Conservation (phyloP, 148 eudicot genomes). For the Talinum fruticosum region DNA sequence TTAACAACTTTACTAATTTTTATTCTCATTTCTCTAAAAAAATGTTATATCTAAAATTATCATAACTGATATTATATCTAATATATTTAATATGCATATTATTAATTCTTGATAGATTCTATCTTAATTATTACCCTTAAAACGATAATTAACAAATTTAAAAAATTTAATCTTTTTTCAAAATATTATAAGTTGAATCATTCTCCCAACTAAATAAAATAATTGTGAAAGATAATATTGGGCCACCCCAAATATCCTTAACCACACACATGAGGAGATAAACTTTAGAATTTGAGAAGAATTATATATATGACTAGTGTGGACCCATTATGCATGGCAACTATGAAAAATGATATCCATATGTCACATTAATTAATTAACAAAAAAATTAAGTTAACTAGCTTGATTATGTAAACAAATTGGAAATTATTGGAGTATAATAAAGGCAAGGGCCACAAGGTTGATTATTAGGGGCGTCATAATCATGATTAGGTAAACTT, state of each 20-base stretch:
- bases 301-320: conserved; percentile 7
- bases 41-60: no score
- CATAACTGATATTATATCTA: no score
- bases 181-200: background rate
- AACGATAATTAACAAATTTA: no score
- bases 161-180: no score
- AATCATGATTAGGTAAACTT: conserved; percentile 28
- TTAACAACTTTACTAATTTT: no score
- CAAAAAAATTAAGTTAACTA: no score
- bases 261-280: conserved; percentile 13
- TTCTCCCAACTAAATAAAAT: background rate
- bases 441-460: conserved; percentile 14
- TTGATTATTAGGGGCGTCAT: conserved; percentile 14
- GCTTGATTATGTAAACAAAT: conserved; percentile 2
- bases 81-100: no score
- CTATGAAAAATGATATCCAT: conserved; percentile 16
- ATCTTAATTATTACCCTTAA: no score
- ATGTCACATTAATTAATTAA: background rate
- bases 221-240: no score
- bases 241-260: conserved; percentile 7
- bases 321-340: conserved; percentile 24
- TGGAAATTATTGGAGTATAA: background rate
- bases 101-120: no score
- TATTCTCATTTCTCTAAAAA: no score
- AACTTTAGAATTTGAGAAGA: background rate